Base-by-base conservation (phyloP, 1,284 basidiomycete species). In the Ganoderma multipileum region DNA sequence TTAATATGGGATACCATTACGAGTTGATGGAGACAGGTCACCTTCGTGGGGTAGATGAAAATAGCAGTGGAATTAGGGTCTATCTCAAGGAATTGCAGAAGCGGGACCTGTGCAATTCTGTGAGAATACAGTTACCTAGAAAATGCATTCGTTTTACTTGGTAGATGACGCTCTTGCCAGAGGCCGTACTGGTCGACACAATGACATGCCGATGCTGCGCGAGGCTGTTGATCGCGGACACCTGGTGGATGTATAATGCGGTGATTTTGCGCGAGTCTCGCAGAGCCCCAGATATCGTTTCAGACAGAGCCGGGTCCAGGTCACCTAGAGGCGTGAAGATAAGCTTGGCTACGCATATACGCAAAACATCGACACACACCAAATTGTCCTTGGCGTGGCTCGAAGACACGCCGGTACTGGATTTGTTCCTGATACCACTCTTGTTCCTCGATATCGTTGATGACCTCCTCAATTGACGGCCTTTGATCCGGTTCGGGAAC, bases 21-120 rank as follows among this genome's bases (percentile, higher is more conserved):
- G n/a, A 28, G n/a, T 42, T 16, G 16, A 57, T 50, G 52, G 52
- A 63, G 72, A 18, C 52, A 52, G n/a, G 12, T 52, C 23, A 87
- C 92, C 81, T 97, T 97, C 0, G 96, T 97, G 1, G 95, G 96
- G 75, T 96, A 97, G 60, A 97, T 87, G 76, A 95, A 94, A 62
- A 97, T 86, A 1, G 94, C 95, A 0, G 91, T 96, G 2, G 92
- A 78, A 18, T 80, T 76, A 3, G 78, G 77, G 76, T 94, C 86
- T 26, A 86, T 81, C 78, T 95, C 90, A 59, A 97, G 81, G 67
- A 88, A 89, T 57, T 81, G 85, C 60, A 96, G 79, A 11, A 95
- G 79, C 0, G 95, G 95, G 16, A 96, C 85, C 90, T 95, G 44
- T 23, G 67, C 42, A 41, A n/a, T 33, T 47, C 68, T 41, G 36